Evolutionary conservation across 1,284 basidiomycete species (phyloP).

Genomic region (Sanghuangporus weigelae): DNA sequence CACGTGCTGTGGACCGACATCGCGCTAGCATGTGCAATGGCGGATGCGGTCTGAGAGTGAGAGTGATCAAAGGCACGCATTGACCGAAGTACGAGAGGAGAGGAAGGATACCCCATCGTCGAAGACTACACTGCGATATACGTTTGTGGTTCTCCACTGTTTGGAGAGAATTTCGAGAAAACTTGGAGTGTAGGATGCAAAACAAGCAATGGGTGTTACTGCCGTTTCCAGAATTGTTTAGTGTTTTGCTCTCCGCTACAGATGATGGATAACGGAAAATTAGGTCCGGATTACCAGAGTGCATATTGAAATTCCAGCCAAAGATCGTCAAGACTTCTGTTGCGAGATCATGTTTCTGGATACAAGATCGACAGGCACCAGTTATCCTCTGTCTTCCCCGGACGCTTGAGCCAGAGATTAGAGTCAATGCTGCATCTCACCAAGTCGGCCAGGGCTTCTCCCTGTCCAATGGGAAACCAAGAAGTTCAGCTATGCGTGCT

Average conservation of each 20-base stretch:
- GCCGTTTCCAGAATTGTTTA: too few relatives aligned
- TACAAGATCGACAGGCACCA: constrained; percentile 61
- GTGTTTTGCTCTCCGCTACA: constrained; percentile 24
- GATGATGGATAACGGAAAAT: not conserved
- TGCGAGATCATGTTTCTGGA: constrained; percentile 74
- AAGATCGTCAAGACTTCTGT: constrained; percentile 75
- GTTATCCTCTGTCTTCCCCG: constrained; percentile 47
- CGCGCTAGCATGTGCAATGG: constrained; percentile 56
- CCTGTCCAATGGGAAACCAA: constrained; percentile 19
- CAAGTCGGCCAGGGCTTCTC: constrained; percentile 53
- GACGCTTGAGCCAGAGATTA: constrained; percentile 52
- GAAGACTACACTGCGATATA: constrained; percentile 64
- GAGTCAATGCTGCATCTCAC: constrained; percentile 74
- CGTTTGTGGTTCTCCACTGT: constrained; percentile 86
- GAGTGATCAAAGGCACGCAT: constrained; percentile 85
- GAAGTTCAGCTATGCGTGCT: constrained; percentile 45
- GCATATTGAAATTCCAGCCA: constrained; percentile 37
- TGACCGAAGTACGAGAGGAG: constrained; percentile 55
- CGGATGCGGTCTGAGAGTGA: constrained; percentile 79
- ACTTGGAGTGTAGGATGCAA: constrained; percentile 84
- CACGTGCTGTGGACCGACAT: constrained; percentile 76
- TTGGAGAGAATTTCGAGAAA: constrained; percentile 93
- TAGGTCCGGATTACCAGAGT: too few relatives aligned
- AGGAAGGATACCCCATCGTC: constrained; percentile 75
- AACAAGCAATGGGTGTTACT: constrained; percentile 73